Base-by-base conservation (phyloP, 2,329 filamentous ascomycete genomes). In the Hypoxylon sp. region DNA sequence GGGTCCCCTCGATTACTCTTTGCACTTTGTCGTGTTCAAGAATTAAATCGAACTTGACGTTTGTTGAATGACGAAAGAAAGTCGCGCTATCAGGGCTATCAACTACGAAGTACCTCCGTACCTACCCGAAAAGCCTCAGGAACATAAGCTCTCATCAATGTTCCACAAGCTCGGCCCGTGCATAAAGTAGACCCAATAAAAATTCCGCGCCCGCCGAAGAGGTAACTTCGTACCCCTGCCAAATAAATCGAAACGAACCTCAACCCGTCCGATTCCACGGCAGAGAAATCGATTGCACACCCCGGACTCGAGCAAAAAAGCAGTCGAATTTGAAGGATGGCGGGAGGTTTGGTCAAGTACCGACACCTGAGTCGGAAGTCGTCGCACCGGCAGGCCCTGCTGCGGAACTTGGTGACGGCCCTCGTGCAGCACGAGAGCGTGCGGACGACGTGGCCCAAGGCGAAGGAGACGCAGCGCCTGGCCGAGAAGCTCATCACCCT, bases 401-500 rank as follows among this genome's bases (percentile, higher is more conserved):
- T 99, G 71, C 93, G 96, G 76, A 97, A 98, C 81, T 85, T 99
- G 66, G 94, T 98, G 78, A 97, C 95, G 71, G 96, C 95, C 57
- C 91, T 99, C 71, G 91, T 99, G 81, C 87, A 92, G 80, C 89
- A 97, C 80, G 96, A 99, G 83, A 89, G 93, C 68, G 97, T 99
- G 82, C 89, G 91, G 69, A 99, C 96, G 52, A 97, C 96, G 81
- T 97, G 92, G 86, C 90, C 91, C 78, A 98, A 98, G 82, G 96
- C 96, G 49, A 99, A 98, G 81, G 96, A 99, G 83, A 92, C 96
- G 18, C 96, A 99, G 81, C 87, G 92, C 44, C 79, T 98, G 72
- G 96, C 94, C 6, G 96, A 99, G 78, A 96, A 97, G 83, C 84
- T 98, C 71, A 94, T 99, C 74, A 97, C 94, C 3, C 80, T 97